Evolutionary conservation across 352 stramenopile genomes (phyloP), one percentile per base, ranked within the genome.

Genomic region (Aphanomyces stellatus): DNA sequence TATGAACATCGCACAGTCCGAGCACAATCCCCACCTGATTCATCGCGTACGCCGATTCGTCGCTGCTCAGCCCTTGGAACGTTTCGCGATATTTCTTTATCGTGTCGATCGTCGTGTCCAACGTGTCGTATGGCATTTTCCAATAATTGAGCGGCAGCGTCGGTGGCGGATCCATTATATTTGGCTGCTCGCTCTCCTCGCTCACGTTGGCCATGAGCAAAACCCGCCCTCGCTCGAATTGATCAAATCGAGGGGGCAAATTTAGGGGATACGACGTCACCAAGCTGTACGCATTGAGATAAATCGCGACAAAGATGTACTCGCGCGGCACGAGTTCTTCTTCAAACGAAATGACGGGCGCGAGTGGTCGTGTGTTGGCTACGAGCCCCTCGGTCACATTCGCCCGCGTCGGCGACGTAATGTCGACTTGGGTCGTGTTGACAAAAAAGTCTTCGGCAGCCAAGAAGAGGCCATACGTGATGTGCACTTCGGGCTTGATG

Each of bases 11-110:
- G 31, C 3, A 2, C 15, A 61, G 22, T n/a, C 15, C 42, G 6
- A 22, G 13, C 8, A 28, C 19, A 28, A 53, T 15, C 0, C n/a
- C 31, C 22, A 94, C 51, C 40, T 87, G 90, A 19, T 91, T 74
- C 53, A 94, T 91, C 37, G 81, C 80, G 72, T 90, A 94, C 33
- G 82, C 11, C 37, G 83, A 88, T 65, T 90, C 77, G 8, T 73
- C 64, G 1, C 63, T 61, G 0, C 76, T 76, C 2, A 66, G 48
- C 37, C 88, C 88, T 56, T 96, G 85, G 63, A 98, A 98, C 7
- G 93, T 98, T 78, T 99, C 96, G 64, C 94, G 87, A 68, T 98
- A 99, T 49, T 97, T 96, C 61, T 90, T 74, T 28, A 84, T 96
- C 73, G 95, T 83, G 15, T 96, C 71, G 53, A 98, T 91, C 8